Percentiles rank a stretch among this genome's conserved stretches.
These are phyloP conservation scores for Starmera quercuum DNA, from an alignment of 805 yeast genomes.

Conservation along the genomic window DNA sequence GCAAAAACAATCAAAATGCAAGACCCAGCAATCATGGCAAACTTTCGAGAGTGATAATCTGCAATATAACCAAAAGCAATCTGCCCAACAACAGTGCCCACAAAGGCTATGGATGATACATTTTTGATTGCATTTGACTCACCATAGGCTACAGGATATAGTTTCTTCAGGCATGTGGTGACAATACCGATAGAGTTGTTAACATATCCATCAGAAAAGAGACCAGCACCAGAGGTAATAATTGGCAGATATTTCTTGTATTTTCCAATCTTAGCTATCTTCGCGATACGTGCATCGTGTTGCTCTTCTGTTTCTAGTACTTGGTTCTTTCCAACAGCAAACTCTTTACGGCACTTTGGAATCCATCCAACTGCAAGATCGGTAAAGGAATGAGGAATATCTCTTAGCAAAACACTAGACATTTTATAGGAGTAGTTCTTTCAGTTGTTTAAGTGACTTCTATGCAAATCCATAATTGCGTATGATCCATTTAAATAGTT, in stretches of 20 bases:
- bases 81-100: constrained; percentile 87
- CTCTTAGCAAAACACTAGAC: constrained; percentile 37
- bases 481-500: too few species aligned
- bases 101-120: constrained; percentile 84
- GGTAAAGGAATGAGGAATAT: constrained; percentile 35
- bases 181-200: constrained; percentile 80
- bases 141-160: constrained; percentile 60
- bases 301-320: constrained; percentile 19
- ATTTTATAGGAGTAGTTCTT: too few species aligned
- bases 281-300: constrained; percentile 12
- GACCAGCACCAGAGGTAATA: constrained; percentile 83
- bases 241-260: constrained; percentile 52
- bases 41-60: constrained; percentile 73
- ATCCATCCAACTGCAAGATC: constrained; percentile 37
- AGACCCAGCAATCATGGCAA: constrained; percentile 78
- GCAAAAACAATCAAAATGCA: constrained; percentile 69
- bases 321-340: constrained; percentile 28
- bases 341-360: constrained; percentile 32
- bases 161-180: constrained; percentile 53
- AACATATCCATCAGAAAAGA: constrained; percentile 89
- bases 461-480: too few species aligned
- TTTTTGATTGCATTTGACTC: constrained; percentile 67
- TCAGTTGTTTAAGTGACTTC: too few species aligned
- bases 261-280: constrained; percentile 13
- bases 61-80: constrained; percentile 72